Conservation (phyloP, 345 rosid genomes). For the Firmiana major region DNA sequence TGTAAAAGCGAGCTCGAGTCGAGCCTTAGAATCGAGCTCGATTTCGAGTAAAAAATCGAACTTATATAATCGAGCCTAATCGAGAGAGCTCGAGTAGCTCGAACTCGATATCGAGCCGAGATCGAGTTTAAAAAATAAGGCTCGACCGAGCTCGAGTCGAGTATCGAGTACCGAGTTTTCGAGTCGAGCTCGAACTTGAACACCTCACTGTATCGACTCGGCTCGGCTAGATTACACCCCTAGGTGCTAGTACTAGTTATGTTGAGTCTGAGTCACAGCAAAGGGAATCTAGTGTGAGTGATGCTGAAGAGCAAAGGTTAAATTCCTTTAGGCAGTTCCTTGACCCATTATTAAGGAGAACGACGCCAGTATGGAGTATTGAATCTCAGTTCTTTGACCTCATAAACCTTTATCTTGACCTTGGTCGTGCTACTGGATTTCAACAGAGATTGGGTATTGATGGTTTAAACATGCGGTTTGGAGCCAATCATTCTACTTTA, state of each 20-base stretch:
- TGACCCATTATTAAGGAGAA: conserved; percentile 87
- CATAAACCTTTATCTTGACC: conserved; percentile 80
- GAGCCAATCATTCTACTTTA: conserved; percentile 47
- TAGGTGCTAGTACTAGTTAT: conserved; percentile 31
- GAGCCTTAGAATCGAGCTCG: no score
- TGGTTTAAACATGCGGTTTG: conserved; percentile 39
- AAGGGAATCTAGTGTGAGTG: conserved; percentile 44
- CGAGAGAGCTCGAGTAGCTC: no score
- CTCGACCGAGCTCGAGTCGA: no score
- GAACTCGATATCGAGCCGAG: no score
- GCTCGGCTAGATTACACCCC: no score
- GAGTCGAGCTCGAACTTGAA: no score
- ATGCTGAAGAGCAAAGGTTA: conserved; percentile 68
- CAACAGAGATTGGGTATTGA: conserved; percentile 47
- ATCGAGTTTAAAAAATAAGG: no score
- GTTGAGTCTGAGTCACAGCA: conserved; percentile 48
- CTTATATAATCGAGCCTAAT: no score
- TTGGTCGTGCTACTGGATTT: conserved; percentile 78
- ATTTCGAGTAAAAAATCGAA: no score
- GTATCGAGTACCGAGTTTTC: no score
- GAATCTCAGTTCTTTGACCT: conserved; percentile 95
- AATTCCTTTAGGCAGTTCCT: conserved; percentile 88
- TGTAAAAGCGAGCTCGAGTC: no score
- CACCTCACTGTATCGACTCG: no score
- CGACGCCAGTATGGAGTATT: conserved; percentile 72